Evolutionary conservation across 106 monocot species (phyloP).

Genomic region (Apostasia shenzhenica): DNA sequence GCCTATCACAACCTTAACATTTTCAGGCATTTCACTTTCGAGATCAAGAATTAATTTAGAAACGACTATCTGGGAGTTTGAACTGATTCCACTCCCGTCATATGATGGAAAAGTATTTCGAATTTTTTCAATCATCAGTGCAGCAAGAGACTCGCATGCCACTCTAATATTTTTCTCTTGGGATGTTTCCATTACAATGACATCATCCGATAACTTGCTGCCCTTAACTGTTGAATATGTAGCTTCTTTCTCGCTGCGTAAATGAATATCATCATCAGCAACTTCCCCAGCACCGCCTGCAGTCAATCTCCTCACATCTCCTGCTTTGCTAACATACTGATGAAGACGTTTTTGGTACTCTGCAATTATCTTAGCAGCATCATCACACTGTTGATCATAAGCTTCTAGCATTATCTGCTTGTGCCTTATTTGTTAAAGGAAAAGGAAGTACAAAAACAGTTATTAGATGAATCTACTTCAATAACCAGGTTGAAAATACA

Average conservation of each 20-base stretch:
- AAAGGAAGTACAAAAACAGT: conserved; percentile 10
- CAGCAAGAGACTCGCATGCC: conserved; percentile 87
- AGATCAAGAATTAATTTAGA: conserved; percentile 65
- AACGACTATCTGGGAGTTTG: conserved; percentile 59
- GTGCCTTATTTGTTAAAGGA: conserved; percentile 47
- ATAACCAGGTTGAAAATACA: no score
- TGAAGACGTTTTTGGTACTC: conserved; percentile 95
- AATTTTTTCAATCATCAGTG: conserved; percentile 61
- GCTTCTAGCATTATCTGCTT: conserved; percentile 92
- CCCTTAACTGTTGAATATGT: conserved; percentile 82
- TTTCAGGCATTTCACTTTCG: conserved; percentile 68
- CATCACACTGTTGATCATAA: conserved; percentile 92
- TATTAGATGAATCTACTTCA: not conserved
- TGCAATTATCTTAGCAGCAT: conserved; percentile 85
- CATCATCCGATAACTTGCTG: conserved; percentile 68
- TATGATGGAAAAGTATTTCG: conserved; percentile 67
- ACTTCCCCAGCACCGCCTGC: conserved; percentile 15
- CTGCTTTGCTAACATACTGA: conserved; percentile 85
- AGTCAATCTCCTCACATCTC: conserved; percentile 52
- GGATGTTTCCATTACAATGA: conserved; percentile 68
- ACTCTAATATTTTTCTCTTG: conserved; percentile 62
- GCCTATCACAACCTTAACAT: conserved; percentile 47
- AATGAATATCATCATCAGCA: conserved; percentile 35
- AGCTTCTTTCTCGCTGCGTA: conserved; percentile 45
- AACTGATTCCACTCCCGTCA: conserved; percentile 73